Evolutionary conservation across 2,329 filamentous ascomycete species (phyloP).

Genomic region (Chaetomiaceae sp.): DNA sequence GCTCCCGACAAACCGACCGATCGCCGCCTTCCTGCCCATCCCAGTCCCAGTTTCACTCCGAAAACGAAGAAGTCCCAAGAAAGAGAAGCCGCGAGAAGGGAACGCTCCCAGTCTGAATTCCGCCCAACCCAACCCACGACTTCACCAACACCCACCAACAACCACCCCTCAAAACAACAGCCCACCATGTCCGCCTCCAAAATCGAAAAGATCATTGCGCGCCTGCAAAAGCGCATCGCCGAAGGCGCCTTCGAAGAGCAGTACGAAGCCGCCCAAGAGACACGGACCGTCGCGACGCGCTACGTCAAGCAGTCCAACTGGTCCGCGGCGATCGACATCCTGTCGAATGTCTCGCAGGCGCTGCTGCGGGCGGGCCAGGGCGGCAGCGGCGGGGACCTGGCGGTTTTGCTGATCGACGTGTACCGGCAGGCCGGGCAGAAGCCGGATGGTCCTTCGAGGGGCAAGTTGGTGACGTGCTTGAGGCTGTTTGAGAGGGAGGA

Average conservation of each 20-base stretch:
- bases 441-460: conserved; percentile 70
- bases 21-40: too few species aligned
- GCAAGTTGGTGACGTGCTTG: conserved; percentile 71
- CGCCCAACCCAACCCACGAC: too few species aligned
- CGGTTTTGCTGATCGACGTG: conserved; percentile 81
- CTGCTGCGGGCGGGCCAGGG: conserved; percentile 90
- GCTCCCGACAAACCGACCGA: too few species aligned
- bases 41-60: too few species aligned
- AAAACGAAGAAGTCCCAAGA: too few species aligned
- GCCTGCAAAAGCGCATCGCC: conserved; percentile 79
- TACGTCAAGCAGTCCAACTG: conserved; percentile 89
- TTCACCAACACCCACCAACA: too few species aligned
- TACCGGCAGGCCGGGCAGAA: conserved; percentile 82
- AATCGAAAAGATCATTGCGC: conserved; percentile 55
- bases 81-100: too few species aligned
- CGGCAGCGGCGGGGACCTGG: conserved; percentile 86
- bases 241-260: conserved; percentile 36
- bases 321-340: conserved; percentile 77
- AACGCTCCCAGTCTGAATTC: too few species aligned
- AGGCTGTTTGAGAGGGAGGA: conserved; percentile 77
- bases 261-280: conserved; percentile 98
- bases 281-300: conserved; percentile 88
- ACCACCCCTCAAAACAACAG: background rate
- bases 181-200: conserved; percentile 35
- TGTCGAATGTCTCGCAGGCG: conserved; percentile 77